A percentile compares a stretch with the other conserved stretches of the same genome.
phyloP scores from a whole-genome alignment of 2,329 filamentous ascomycete species.

The Epichloe typhina region DNA sequence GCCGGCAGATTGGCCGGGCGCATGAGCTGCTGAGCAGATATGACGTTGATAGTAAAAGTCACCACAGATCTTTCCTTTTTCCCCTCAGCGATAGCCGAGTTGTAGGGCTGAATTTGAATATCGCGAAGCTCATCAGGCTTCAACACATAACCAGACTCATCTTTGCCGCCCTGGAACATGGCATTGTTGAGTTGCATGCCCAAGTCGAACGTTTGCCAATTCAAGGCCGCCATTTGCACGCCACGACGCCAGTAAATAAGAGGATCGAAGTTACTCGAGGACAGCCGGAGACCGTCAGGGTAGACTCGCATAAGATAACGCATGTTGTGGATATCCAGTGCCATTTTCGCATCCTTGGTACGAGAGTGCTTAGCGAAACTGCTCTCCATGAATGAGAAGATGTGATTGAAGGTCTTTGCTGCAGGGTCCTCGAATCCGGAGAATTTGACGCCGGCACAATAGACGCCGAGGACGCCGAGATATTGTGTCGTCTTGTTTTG shows the following conservation, averaged over 20 bases:
- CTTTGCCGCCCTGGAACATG: slow-evolving; percentile 86
- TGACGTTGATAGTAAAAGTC: slow-evolving; percentile 72
- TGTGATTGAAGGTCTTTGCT: slow-evolving; percentile 82
- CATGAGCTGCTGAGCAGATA: slow-evolving; percentile 91
- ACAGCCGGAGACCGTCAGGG: slow-evolving; percentile 67
- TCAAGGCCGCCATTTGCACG: slow-evolving; percentile 94
- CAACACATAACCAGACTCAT: slow-evolving; percentile 81
- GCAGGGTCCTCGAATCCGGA: slow-evolving; percentile 64
- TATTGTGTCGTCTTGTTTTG: slow-evolving; percentile 77
- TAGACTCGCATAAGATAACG: slow-evolving; percentile 89
- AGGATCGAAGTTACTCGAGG: slow-evolving; percentile 89
- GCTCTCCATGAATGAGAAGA: slow-evolving; percentile 87
- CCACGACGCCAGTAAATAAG: slow-evolving; percentile 87
- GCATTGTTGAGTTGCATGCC: slow-evolving; percentile 94
- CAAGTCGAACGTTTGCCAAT: slow-evolving; percentile 96
- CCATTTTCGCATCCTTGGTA: slow-evolving; percentile 59
- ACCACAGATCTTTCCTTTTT: slow-evolving; percentile 73
- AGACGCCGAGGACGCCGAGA: slow-evolving; percentile 75
- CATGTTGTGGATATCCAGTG: slow-evolving; percentile 82
- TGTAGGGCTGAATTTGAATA: slow-evolving; percentile 44
- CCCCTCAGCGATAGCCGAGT: slow-evolving; percentile 36
- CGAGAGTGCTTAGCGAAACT: slow-evolving; percentile 73
- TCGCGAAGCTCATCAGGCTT: slow-evolving; percentile 80
- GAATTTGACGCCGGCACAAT: slow-evolving; percentile 65
- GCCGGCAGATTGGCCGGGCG: slow-evolving; percentile 60